Percentiles rank a stretch among this genome's conserved stretches.
phyloP scores from a whole-genome alignment of 2,329 filamentous ascomycete species.

The Microthyrium microscopicum region DNA sequence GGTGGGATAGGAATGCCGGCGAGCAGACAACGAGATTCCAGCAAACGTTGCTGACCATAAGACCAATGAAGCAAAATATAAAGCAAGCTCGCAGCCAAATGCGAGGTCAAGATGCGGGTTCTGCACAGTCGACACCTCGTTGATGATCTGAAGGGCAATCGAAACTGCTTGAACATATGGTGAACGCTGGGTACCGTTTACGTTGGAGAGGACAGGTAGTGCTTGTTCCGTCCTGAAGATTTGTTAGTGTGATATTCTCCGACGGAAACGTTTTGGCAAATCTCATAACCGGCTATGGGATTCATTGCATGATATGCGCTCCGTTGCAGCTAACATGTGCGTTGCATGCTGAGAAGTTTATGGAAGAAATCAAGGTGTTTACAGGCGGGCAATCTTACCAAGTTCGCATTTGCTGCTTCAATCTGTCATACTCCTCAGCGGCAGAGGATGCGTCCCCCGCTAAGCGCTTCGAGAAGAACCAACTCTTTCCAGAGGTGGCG shows the following conservation, averaged over 20 bases:
- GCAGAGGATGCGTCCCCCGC: slow-evolving; percentile 22
- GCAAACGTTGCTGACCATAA: slow-evolving; percentile 19
- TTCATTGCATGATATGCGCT: not conserved
- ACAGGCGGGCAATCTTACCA: slow-evolving; percentile 16
- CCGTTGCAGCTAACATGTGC: not conserved
- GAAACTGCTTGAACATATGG: too few species aligned
- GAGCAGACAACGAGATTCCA: slow-evolving; percentile 2
- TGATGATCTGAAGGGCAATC: too few species aligned
- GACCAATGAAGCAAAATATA: slow-evolving; percentile 20
- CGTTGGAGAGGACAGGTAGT: too few species aligned
- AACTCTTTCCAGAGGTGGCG: slow-evolving; percentile 27
- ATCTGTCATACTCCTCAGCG: slow-evolving; percentile 15
- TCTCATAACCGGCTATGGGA: not conserved
- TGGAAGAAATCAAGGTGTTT: not conserved
- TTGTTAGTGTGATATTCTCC: not conserved
- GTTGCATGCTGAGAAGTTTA: not conserved
- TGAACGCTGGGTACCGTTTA: too few species aligned
- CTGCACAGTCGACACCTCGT: too few species aligned
- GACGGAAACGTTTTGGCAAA: not conserved
- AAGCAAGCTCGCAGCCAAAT: slow-evolving; percentile 17
- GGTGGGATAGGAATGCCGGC: too few species aligned
- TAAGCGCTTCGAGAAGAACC: slow-evolving; percentile 25
- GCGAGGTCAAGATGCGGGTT: too few species aligned
- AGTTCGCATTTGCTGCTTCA: slow-evolving; percentile 17
- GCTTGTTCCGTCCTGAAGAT: too few species aligned